Percentiles rank a stretch among this genome's conserved stretches.
phyloP scores from a whole-genome alignment of 129 eudicot species.

The Flaveria robusta region DNA sequence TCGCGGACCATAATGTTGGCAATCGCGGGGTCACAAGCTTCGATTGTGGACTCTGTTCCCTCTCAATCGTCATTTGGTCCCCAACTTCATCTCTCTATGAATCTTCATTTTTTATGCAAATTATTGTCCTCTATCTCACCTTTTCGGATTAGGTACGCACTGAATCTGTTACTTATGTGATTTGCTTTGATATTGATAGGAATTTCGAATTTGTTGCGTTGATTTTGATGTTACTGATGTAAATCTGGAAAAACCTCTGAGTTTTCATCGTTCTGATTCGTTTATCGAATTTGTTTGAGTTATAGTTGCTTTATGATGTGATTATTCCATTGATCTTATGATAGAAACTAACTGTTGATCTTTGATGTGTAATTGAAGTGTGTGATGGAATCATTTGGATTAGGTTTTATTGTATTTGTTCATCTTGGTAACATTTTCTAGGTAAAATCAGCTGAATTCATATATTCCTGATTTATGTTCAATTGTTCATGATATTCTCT shows the following conservation, averaged over 20 bases:
- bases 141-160: slow-evolving; percentile 13
- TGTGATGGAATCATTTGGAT: neutral
- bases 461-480: slow-evolving; percentile 21
- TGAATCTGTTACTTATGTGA: neutral
- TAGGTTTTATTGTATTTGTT: neutral
- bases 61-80: slow-evolving; percentile 35
- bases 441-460: slow-evolving; percentile 1
- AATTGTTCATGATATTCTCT: slow-evolving; percentile 29
- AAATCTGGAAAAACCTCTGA: neutral
- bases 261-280: neutral
- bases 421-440: neutral
- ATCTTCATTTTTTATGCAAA: neutral
- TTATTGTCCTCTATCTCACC: slow-evolving; percentile 22
- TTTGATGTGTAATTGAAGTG: too few relatives aligned
- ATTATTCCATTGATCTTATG: too few relatives aligned
- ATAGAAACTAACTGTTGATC: too few relatives aligned
- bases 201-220: neutral
- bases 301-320: neutral
- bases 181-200: neutral
- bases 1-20: slow-evolving; percentile 42
- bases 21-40: slow-evolving; percentile 60
- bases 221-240: neutral
- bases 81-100: slow-evolving; percentile 3
- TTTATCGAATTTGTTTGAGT: neutral
- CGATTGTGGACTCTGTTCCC: slow-evolving; percentile 51